Evolutionary conservation across 2,329 filamentous ascomycete species (phyloP).

Genomic region (Penicillium expansum): DNA sequence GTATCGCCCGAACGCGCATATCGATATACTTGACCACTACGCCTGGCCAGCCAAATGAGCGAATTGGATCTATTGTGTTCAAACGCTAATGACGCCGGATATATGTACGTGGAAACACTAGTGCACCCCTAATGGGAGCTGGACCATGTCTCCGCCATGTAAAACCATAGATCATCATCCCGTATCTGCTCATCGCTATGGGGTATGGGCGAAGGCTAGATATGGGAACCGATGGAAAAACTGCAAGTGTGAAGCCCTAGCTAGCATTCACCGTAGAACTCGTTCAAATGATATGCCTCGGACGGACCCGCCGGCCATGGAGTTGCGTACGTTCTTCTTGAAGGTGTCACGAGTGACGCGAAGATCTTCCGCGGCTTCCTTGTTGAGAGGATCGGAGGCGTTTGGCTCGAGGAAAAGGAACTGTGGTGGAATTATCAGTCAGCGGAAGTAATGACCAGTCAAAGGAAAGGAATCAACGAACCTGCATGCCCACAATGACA

Average conservation of each 20-base stretch:
- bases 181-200: conserved; percentile 1
- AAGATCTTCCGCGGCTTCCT: conserved; percentile 93
- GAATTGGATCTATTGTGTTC: conserved; percentile 28
- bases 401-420: conserved; percentile 98
- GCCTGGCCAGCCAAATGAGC: neutral
- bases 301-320: conserved; percentile 79
- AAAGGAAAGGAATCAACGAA: conserved; percentile 38
- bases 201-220: neutral
- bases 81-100: conserved; percentile 36
- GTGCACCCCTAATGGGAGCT: conserved; percentile 2
- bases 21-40: neutral
- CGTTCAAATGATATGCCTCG: conserved; percentile 72
- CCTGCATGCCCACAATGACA: conserved; percentile 89
- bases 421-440: conserved; percentile 44
- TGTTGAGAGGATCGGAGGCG: conserved; percentile 94
- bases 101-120: conserved; percentile 26
- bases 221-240: neutral
- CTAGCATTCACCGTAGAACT: conserved; percentile 62
- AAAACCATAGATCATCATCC: conserved; percentile 17
- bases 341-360: conserved; percentile 82
- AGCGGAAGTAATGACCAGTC: neutral
- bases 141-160: conserved; percentile 5
- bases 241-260: neutral
- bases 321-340: conserved; percentile 80
- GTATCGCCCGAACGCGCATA: neutral